Percentiles rank a stretch among this genome's conserved stretches.
These are phyloP conservation scores for Eucalyptus albens DNA, from an alignment of 345 rosid species.

Conservation along the genomic window DNA sequence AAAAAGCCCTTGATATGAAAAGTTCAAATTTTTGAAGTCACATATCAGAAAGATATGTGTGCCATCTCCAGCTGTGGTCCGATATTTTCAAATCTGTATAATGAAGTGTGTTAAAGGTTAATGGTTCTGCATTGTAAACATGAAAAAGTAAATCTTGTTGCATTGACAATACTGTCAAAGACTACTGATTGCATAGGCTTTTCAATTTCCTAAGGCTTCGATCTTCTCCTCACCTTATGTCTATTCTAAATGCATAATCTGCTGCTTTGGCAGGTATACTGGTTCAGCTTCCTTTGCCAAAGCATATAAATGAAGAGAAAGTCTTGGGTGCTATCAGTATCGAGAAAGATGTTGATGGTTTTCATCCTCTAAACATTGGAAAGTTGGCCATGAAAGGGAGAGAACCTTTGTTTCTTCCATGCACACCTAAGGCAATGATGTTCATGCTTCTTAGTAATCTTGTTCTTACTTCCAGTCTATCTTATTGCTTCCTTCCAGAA, in stretches of 20 bases:
- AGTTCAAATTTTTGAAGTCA: neutral
- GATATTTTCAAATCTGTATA: neutral
- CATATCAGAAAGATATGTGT: neutral
- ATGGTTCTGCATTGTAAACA: neutral
- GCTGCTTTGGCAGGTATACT: constrained; percentile 49
- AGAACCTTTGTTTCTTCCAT: constrained; percentile 86
- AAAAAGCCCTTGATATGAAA: neutral
- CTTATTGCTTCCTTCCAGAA: neutral
- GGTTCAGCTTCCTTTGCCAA: constrained; percentile 89
- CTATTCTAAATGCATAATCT: neutral
- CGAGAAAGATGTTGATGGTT: constrained; percentile 90
- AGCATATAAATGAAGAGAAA: constrained; percentile 80
- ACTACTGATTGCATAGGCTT: neutral
- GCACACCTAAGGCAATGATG: constrained; percentile 77
- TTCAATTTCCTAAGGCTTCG: neutral
- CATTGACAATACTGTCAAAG: neutral
- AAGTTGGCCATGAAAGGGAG: constrained; percentile 98
- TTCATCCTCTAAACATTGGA: constrained; percentile 92
- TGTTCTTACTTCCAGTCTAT: neutral
- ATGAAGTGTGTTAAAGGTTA: neutral
- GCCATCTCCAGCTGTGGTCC: neutral
- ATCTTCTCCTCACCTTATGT: neutral
- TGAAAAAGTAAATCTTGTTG: neutral
- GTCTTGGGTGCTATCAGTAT: constrained; percentile 63
- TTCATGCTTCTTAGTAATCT: neutral